Conservation (phyloP, 352 stramenopile genomes). For the Pythium rishiriense region DNA sequence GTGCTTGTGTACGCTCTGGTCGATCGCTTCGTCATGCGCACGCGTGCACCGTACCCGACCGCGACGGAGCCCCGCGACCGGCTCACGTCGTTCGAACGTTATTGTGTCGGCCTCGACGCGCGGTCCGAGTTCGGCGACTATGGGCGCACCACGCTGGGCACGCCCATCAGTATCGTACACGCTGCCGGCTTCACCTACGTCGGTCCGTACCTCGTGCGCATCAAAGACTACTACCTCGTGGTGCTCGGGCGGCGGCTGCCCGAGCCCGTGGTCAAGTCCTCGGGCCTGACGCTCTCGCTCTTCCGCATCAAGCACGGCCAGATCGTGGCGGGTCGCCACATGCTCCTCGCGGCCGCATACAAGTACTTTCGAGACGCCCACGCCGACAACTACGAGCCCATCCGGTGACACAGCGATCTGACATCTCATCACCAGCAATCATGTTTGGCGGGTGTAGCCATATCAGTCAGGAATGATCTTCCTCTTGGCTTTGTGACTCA, state of each 20-base stretch:
- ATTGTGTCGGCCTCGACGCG: slow-evolving; percentile 12
- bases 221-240: slow-evolving; percentile 25
- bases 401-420: not conserved
- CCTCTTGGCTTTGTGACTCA: not conserved
- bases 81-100: slow-evolving; percentile 16
- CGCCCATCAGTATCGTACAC: slow-evolving; percentile 19
- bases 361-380: slow-evolving; percentile 10
- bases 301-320: slow-evolving; percentile 7
- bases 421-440: not conserved
- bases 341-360: slow-evolving; percentile 17
- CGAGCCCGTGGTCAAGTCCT: slow-evolving; percentile 6
- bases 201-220: slow-evolving; percentile 20
- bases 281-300: slow-evolving; percentile 15
- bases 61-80: not conserved
- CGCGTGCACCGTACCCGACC: not conserved
- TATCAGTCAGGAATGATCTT: not conserved
- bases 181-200: slow-evolving; percentile 18
- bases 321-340: slow-evolving; percentile 12
- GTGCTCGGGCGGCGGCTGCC: slow-evolving; percentile 12
- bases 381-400: slow-evolving; percentile 10
- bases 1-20: slow-evolving; percentile 7
- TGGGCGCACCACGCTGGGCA: slow-evolving; percentile 1
- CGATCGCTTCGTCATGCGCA: slow-evolving; percentile 1
- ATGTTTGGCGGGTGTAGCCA: slow-evolving; percentile 1
- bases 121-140: slow-evolving; percentile 22